Percentiles rank a stretch among this genome's conserved stretches.
These are phyloP conservation scores for Firmiana major DNA, from an alignment of 345 rosid species.

Conservation along the genomic window DNA sequence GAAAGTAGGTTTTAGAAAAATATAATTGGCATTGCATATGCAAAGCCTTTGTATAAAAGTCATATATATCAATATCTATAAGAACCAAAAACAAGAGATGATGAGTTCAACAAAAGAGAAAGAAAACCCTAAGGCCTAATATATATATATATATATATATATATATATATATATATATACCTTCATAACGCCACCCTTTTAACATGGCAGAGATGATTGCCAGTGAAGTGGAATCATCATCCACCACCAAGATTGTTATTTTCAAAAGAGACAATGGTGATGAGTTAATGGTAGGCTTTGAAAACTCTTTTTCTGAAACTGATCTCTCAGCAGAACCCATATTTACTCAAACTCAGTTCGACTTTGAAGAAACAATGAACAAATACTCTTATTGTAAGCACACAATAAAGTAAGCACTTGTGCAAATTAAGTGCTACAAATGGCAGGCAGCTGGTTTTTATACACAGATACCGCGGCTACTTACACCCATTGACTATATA, in stretches of 20 bases:
- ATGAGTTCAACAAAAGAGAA: neutral
- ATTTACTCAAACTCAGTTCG: neutral
- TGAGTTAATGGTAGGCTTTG: neutral
- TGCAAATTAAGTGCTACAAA: neutral
- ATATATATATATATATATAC: constrained; percentile 22
- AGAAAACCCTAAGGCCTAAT: neutral
- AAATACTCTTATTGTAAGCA: neutral
- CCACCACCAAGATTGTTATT: constrained; percentile 53
- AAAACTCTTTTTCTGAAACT: neutral
- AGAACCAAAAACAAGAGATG: neutral
- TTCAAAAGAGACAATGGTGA: constrained; percentile 13
- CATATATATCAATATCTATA: neutral
- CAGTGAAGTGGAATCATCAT: constrained; percentile 57
- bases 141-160: constrained; percentile 7
- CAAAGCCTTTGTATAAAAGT: neutral
- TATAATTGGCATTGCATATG: neutral
- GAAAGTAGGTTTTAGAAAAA: neutral
- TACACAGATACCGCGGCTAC: neutral
- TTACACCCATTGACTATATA: neutral
- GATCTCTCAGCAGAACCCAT: neutral
- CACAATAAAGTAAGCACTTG: neutral
- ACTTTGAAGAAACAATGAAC: neutral
- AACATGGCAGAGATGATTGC: constrained; percentile 48
- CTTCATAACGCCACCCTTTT: constrained; percentile 33
- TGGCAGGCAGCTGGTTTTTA: neutral